Percentiles rank a stretch among this genome's conserved stretches.
These are phyloP conservation scores for Condylostoma magnum DNA, from an alignment of 169 alveolate genomes.

Conservation along the genomic window DNA sequence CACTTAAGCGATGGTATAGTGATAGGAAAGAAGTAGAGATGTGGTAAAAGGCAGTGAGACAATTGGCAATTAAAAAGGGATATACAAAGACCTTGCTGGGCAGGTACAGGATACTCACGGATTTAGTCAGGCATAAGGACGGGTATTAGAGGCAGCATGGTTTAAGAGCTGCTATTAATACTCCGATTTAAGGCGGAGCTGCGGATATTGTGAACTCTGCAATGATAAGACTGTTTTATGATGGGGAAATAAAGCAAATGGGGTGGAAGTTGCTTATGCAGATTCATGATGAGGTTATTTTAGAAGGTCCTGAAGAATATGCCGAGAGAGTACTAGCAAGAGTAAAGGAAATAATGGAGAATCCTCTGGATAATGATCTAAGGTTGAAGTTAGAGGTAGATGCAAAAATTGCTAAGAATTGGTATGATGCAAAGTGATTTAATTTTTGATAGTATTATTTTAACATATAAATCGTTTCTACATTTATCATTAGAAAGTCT, in stretches of 20 bases:
- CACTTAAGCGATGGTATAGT: slow-evolving; percentile 64
- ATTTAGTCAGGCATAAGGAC: slow-evolving; percentile 28
- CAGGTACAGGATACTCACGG: slow-evolving; percentile 62
- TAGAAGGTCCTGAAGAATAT: slow-evolving; percentile 83
- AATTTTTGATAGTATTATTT: too few relatives aligned
- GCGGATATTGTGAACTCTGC: slow-evolving; percentile 88
- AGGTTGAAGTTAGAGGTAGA: slow-evolving; percentile 64
- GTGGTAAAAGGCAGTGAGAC: slow-evolving; percentile 56
- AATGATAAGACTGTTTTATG: slow-evolving; percentile 72
- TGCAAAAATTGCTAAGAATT: slow-evolving; percentile 67
- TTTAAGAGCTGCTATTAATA: slow-evolving; percentile 69
- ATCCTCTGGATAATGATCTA: slow-evolving; percentile 58
- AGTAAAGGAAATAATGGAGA: slow-evolving; percentile 61
- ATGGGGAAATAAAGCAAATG: slow-evolving; percentile 43
- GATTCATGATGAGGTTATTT: slow-evolving; percentile 86
- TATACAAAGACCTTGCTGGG: slow-evolving; percentile 70
- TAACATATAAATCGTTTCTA: too few relatives aligned
- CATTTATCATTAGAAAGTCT: too few relatives aligned
- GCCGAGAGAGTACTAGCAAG: slow-evolving; percentile 60
- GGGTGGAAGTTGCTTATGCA: slow-evolving; percentile 72
- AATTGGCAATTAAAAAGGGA: slow-evolving; percentile 46
- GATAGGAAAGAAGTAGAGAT: slow-evolving; percentile 72
- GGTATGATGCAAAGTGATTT: slow-evolving; percentile 66
- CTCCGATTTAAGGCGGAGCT: slow-evolving; percentile 86
- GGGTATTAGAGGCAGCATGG: slow-evolving; percentile 40